phyloP scores from a whole-genome alignment of 1,284 basidiomycete genomes.

The Leccinum subrobustum region DNA sequence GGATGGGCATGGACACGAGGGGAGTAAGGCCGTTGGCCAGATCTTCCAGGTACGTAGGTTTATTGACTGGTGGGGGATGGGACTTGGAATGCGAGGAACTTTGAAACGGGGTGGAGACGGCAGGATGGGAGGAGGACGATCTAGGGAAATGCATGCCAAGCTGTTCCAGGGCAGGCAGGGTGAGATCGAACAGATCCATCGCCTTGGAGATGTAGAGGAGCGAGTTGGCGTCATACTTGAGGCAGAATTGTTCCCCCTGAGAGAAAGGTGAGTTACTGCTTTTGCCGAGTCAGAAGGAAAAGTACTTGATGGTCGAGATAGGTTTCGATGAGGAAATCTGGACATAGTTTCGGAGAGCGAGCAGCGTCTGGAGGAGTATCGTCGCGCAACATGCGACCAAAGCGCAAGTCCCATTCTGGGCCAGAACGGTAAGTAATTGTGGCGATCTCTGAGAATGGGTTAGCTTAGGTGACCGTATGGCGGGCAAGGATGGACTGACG shows the following conservation, averaged over 20 bases:
- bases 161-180: constrained; percentile 70
- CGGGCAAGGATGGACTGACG: constrained; percentile 53
- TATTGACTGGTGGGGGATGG: constrained; percentile 66
- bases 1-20: constrained; percentile 74
- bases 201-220: constrained; percentile 98
- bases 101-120: constrained; percentile 30
- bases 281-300: not conserved
- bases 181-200: constrained; percentile 99
- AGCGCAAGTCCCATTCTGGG: constrained; percentile 98
- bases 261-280: constrained; percentile 3
- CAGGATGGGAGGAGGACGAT: constrained; percentile 24
- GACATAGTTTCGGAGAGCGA: constrained; percentile 74
- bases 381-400: constrained; percentile 74
- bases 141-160: constrained; percentile 50
- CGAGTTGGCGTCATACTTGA: constrained; percentile 99
- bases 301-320: constrained; percentile 93
- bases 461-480: not conserved
- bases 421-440: constrained; percentile 99
- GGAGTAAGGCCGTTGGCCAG: constrained; percentile 84
- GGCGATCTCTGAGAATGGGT: constrained; percentile 75
- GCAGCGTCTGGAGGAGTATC: constrained; percentile 9
- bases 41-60: constrained; percentile 74
- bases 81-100: constrained; percentile 62
- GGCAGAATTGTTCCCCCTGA: constrained; percentile 90
- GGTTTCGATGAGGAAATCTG: constrained; percentile 98